Conservation (phyloP, 768 basidiomycete genomes). For the Panaeolus papilionaceus region DNA sequence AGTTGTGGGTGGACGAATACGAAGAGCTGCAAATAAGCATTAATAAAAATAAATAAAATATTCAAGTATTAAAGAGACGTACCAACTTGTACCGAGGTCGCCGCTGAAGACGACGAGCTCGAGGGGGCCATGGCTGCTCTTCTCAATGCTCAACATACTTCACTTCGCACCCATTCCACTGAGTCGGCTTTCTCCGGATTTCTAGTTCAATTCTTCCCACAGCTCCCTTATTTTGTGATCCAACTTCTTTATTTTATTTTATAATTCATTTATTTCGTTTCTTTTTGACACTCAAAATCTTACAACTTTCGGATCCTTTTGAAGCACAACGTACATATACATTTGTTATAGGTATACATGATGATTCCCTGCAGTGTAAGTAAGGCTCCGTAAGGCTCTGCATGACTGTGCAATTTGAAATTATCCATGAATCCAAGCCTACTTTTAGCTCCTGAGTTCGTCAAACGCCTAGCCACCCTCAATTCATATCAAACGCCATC, state of each 20-base stretch:
- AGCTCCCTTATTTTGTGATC: conserved; percentile 5
- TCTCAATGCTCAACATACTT: conserved; percentile 37
- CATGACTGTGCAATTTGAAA: neutral
- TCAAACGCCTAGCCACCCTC: neutral
- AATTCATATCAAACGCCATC: neutral
- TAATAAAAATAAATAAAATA: conserved; percentile 24
- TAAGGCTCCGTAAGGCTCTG: too few species aligned
- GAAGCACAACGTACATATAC: too few species aligned
- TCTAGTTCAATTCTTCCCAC: conserved; percentile 30
- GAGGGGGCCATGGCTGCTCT: conserved; percentile 72
- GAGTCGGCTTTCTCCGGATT: conserved; percentile 43
- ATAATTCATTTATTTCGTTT: neutral
- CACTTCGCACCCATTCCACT: conserved; percentile 37
- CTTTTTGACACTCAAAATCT: neutral
- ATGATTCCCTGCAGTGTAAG: too few species aligned
- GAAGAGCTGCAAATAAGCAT: conserved; percentile 61
- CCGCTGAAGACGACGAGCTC: conserved; percentile 71
- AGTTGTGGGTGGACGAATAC: conserved; percentile 86
- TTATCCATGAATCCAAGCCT: neutral
- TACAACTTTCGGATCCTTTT: neutral
- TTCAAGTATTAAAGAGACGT: conserved; percentile 41
- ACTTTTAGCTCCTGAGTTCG: neutral
- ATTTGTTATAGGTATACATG: too few species aligned
- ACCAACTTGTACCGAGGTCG: conserved; percentile 96
- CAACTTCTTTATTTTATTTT: conserved; percentile 1